Base-by-base conservation (phyloP, 1,284 basidiomycete genomes). In the Melanopsichium pennsylvanicum region DNA sequence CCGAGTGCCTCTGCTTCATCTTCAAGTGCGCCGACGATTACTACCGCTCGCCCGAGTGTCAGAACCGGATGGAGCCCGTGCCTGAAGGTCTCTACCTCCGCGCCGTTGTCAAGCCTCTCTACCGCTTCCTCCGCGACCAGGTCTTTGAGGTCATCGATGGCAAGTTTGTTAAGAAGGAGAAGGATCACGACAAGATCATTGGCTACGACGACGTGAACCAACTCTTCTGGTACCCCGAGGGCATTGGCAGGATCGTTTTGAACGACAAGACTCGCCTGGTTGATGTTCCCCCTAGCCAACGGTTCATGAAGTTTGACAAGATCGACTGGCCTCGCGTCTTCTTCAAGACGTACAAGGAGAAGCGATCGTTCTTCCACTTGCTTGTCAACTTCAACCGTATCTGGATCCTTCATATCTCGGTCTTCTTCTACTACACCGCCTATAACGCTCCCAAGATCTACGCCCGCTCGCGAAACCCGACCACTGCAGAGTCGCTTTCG, bases 1-100 rank as follows among this genome's bases (percentile, higher is more conserved):
- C 96, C 21, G 95, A 99, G 82, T 95, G 92, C 78, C 84, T 97
- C 49, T 97, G 93, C 84, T 98, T 97, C 86, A 96, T 98, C 83
- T 98, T 98, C 90, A 97, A 99, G 85, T 98, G 96, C 80, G 96
- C 95, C 21, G 95, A 98, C 82, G 95, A 99, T 83, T 98, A 97
- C 83, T 98, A 99, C 83, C 93, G 95, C 39, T 95, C 92, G 15
- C 90, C 94, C n/a, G 96, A 98, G 81, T 98, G 96, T 80, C 96
- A 98, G 83, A 92, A 88, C 82, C 86, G 93, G 51, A 85, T 93
- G 56, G 95, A 97, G 59, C 88, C 94, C 0, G 93, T 97, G 0
- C 92, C 93, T 0, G 96, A 98, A 77, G 96, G 95, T 2, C 85
- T 97, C 15, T 99, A 97, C 81, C 85, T 99, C 23, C 88, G 89